phyloP scores from a whole-genome alignment of 257 asterid species.

The Leonotis leonurus region DNA sequence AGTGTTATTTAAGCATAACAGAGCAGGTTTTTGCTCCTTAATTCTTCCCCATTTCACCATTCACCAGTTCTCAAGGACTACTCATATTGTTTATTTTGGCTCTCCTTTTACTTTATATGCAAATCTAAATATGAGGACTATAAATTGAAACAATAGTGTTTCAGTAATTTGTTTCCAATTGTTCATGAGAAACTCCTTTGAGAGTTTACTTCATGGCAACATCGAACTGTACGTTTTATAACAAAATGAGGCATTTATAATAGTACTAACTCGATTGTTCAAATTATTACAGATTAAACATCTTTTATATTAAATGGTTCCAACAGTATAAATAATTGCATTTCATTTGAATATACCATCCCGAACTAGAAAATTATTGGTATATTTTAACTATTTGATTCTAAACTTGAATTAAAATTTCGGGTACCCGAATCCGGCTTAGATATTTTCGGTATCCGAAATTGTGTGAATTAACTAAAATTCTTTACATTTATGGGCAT shows the following conservation, averaged over 20 bases:
- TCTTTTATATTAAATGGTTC: neutral
- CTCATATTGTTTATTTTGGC: neutral
- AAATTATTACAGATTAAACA: neutral
- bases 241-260: too few species aligned
- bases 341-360: neutral
- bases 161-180: neutral
- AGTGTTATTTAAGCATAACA: constrained; percentile 7
- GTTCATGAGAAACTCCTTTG: too few species aligned
- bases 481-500: too few species aligned
- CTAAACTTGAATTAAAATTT: too few species aligned
- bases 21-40: constrained; percentile 6
- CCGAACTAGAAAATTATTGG: too few species aligned
- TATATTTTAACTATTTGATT: too few species aligned
- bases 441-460: too few species aligned
- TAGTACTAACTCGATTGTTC: too few species aligned
- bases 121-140: neutral
- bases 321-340: neutral
- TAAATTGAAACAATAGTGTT: neutral
- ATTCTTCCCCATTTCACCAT: neutral
- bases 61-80: neutral
- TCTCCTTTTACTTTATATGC: neutral
- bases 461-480: too few species aligned
- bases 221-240: too few species aligned
- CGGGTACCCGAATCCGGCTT: too few species aligned
- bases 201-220: too few species aligned